Conservation (phyloP, 495 filamentous ascomycete species). For the Penicillium silybi region DNA sequence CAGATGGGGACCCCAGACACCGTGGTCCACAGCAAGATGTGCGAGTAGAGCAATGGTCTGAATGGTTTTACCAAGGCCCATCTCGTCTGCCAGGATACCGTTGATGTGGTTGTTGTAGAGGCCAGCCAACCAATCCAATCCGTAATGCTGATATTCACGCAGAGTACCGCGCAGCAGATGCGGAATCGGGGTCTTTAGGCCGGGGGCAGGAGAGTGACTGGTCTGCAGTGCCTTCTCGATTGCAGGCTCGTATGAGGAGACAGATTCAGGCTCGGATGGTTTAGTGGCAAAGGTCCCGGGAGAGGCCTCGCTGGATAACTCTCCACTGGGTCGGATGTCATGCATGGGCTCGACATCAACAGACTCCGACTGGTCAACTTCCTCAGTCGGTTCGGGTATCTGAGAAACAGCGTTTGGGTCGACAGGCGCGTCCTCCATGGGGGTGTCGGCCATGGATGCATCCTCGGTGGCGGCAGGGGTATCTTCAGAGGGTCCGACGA, state of each 20-base stretch:
- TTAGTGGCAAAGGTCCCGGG: constrained; percentile 64
- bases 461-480: constrained; percentile 13
- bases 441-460: constrained; percentile 10
- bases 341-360: constrained; percentile 10
- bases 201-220: constrained; percentile 32
- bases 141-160: constrained; percentile 94
- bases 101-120: constrained; percentile 92
- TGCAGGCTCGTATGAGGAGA: constrained; percentile 53
- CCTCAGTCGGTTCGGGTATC: neutral
- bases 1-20: constrained; percentile 93
- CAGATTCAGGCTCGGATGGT: constrained; percentile 64
- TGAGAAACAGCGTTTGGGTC: constrained; percentile 1
- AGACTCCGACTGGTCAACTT: constrained; percentile 9
- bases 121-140: constrained; percentile 92
- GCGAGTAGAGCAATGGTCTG: constrained; percentile 95
- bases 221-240: constrained; percentile 32
- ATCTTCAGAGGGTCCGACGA: constrained; percentile 14
- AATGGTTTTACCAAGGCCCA: constrained; percentile 98
- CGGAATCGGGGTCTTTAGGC: constrained; percentile 70
- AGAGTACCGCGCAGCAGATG: constrained; percentile 87
- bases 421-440: constrained; percentile 4
- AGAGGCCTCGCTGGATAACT: constrained; percentile 43
- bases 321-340: constrained; percentile 28
- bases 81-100: constrained; percentile 98
- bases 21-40: constrained; percentile 85